Evolutionary conservation across 192 early-diverging fungal genomes (phyloP).

Genomic region (Coemansia sp.): DNA sequence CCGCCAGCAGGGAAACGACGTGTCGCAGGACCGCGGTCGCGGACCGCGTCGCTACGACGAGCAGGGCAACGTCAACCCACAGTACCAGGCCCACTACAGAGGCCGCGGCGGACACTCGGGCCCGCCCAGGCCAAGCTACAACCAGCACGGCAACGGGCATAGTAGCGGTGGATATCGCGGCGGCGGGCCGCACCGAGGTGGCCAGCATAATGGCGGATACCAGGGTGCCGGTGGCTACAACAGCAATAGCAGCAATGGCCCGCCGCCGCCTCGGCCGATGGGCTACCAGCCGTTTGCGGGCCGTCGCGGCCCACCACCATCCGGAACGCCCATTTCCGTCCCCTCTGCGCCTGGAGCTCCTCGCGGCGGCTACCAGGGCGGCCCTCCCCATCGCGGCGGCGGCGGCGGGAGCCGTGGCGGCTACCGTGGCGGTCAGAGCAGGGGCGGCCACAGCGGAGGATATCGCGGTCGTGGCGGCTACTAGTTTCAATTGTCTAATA

Average conservation of each 20-base stretch:
- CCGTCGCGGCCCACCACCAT: slow-evolving; percentile 7
- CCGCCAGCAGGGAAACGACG: slow-evolving; percentile 53
- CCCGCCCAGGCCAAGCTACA: not conserved
- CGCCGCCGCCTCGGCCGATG: slow-evolving; percentile 27
- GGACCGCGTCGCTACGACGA: slow-evolving; percentile 53
- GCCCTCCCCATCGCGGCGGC: slow-evolving; percentile 8
- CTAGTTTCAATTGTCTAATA: too few relatives aligned
- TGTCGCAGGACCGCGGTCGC: slow-evolving; percentile 44
- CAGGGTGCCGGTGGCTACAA: too few relatives aligned
- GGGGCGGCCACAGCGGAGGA: slow-evolving; percentile 17
- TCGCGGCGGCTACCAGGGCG: slow-evolving; percentile 14
- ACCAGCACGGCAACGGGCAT: not conserved
- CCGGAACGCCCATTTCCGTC: not conserved
- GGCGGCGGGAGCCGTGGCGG: not conserved
- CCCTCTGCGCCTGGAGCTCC: not conserved
- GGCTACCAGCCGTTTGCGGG: slow-evolving; percentile 43
- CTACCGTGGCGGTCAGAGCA: slow-evolving; percentile 6
- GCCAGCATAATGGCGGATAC: not conserved
- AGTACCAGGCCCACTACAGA: slow-evolving; percentile 26
- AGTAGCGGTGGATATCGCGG: not conserved
- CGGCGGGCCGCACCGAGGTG: not conserved
- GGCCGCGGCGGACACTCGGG: not conserved
- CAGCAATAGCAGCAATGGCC: not conserved
- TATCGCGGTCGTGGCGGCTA: slow-evolving; percentile 32
- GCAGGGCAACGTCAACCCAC: slow-evolving; percentile 38